These are phyloP conservation scores for Dunaliella primolecta DNA, from an alignment of 139 green algal species.

Conservation along the genomic window DNA sequence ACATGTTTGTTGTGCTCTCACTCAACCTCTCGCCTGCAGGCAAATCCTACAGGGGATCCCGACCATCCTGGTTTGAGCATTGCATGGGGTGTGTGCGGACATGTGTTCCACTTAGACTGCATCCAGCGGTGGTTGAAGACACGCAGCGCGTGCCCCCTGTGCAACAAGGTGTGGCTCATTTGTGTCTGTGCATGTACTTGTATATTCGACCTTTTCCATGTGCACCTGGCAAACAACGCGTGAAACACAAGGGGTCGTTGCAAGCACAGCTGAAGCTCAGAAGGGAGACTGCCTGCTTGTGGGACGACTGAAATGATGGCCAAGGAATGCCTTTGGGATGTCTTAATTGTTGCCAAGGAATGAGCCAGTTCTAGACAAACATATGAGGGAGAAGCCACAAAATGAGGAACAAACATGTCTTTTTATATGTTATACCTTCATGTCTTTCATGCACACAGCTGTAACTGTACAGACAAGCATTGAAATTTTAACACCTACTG, in stretches of 20 bases:
- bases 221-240: too few relatives aligned
- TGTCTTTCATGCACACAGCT: neutral
- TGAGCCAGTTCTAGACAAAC: neutral
- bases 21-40: too few relatives aligned
- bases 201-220: too few relatives aligned
- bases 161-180: conserved; percentile 86
- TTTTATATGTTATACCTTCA: neutral
- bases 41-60: conserved; percentile 87
- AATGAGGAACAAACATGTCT: neutral
- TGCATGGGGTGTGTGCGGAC: conserved; percentile 90
- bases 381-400: neutral
- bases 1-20: too few relatives aligned
- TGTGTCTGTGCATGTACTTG: too few relatives aligned
- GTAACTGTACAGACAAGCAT: neutral
- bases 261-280: too few relatives aligned
- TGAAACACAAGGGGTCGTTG: too few relatives aligned
- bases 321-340: too few relatives aligned
- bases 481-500: neutral
- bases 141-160: conserved; percentile 86
- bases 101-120: conserved; percentile 98
- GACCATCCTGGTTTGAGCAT: conserved; percentile 91
- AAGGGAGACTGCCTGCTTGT: too few relatives aligned
- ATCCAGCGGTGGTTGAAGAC: conserved; percentile 98
- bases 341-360: neutral
- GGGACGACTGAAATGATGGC: too few relatives aligned